These are phyloP conservation scores for Aspergillus proliferans DNA, from an alignment of 2,329 filamentous ascomycete species.

Conservation along the genomic window DNA sequence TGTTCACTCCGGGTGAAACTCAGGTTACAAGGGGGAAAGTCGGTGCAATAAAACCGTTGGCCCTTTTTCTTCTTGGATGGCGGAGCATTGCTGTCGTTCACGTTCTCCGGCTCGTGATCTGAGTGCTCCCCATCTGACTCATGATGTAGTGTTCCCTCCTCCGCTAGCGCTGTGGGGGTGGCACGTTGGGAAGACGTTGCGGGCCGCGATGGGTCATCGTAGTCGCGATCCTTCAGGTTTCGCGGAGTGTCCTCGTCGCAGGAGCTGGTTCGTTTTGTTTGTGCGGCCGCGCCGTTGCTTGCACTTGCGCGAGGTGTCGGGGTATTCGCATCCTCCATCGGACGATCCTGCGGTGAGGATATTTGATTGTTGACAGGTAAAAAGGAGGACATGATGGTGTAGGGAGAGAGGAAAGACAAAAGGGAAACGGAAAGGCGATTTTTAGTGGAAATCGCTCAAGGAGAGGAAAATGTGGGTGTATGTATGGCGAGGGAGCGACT, in stretches of 20 bases:
- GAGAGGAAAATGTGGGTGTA: neutral
- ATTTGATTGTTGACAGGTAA: slow-evolving; percentile 53
- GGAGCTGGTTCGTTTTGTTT: slow-evolving; percentile 9
- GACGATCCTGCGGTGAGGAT: slow-evolving; percentile 39
- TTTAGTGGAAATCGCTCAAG: neutral
- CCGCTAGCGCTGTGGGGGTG: slow-evolving; percentile 9
- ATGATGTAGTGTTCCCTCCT: slow-evolving; percentile 41
- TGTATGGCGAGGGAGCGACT: slow-evolving; percentile 6
- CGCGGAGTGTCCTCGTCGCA: slow-evolving; percentile 6
- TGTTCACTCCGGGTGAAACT: slow-evolving; percentile 97
- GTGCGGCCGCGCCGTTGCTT: slow-evolving; percentile 1
- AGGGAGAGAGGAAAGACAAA: neutral
- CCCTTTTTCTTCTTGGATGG: slow-evolving; percentile 93
- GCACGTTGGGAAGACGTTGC: slow-evolving; percentile 8
- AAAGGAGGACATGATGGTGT: slow-evolving; percentile 52
- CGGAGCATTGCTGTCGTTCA: slow-evolving; percentile 56
- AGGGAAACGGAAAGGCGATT: neutral
- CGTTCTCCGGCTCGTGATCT: slow-evolving; percentile 59
- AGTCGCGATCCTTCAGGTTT: slow-evolving; percentile 10
- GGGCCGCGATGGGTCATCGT: neutral
- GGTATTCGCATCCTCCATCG: slow-evolving; percentile 48
- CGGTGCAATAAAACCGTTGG: slow-evolving; percentile 91
- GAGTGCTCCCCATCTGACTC: slow-evolving; percentile 67
- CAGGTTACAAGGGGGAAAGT: slow-evolving; percentile 86
- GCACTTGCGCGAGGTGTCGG: slow-evolving; percentile 47